Evolutionary conservation across 2,329 filamentous ascomycete species (phyloP).

Genomic region (Cordyceps militaris): DNA sequence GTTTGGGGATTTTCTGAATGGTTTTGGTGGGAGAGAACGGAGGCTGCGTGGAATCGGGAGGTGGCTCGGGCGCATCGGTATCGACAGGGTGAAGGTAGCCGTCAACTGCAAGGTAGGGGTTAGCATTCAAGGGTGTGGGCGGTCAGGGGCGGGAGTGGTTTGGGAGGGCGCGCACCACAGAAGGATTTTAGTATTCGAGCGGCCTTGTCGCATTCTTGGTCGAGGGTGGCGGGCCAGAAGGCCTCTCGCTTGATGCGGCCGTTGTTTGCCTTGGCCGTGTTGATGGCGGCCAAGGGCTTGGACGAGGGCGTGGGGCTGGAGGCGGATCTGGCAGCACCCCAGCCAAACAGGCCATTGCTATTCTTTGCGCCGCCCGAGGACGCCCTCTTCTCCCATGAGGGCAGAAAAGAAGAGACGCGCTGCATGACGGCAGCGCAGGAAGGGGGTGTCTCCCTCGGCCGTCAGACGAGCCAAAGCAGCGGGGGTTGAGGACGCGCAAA

Average conservation of each 20-base stretch:
- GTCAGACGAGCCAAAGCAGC: constrained; percentile 21
- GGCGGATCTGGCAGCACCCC: constrained; percentile 43
- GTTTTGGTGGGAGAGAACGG: constrained; percentile 48
- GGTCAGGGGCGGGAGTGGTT: neutral
- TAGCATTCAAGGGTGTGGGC: constrained; percentile 15
- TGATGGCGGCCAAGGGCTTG: constrained; percentile 26
- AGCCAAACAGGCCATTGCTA: constrained; percentile 32
- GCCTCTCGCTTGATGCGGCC: constrained; percentile 47
- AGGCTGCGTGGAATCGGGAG: constrained; percentile 23
- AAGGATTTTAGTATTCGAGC: constrained; percentile 85
- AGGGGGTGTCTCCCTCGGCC: constrained; percentile 25
- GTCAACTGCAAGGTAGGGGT: constrained; percentile 35
- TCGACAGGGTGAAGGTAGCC: constrained; percentile 46
- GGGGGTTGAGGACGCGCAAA: constrained; percentile 27
- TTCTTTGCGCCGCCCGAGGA: constrained; percentile 25
- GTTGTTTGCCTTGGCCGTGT: constrained; percentile 30
- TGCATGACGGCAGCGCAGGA: constrained; percentile 30
- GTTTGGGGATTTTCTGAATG: constrained; percentile 74
- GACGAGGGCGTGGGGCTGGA: constrained; percentile 7
- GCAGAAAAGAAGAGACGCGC: constrained; percentile 37
- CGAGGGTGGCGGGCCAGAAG: constrained; percentile 79
- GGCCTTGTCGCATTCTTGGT: constrained; percentile 87
- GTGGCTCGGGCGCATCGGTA: constrained; percentile 23
- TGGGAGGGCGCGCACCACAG: constrained; percentile 56
- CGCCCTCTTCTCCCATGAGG: constrained; percentile 39